Evolutionary conservation across 2,329 filamentous ascomycete genomes (phyloP).

Genomic region (Colletotrichum abscissum): DNA sequence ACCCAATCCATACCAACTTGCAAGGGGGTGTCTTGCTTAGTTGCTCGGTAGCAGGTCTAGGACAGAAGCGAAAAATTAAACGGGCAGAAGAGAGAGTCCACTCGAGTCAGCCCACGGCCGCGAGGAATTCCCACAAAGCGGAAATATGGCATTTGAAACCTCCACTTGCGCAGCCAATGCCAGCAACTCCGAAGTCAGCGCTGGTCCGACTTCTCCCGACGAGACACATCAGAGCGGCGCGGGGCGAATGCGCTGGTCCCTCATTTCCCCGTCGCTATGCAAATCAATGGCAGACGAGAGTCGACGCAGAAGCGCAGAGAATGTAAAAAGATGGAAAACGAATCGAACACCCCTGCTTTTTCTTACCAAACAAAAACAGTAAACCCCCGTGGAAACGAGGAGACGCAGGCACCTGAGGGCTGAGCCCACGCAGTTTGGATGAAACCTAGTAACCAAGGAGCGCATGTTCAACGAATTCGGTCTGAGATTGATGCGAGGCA

Average conservation of each 20-base stretch:
- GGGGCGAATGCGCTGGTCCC: slow-evolving; percentile 18
- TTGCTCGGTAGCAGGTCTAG: neutral
- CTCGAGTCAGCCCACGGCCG: slow-evolving; percentile 34
- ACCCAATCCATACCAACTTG: slow-evolving; percentile 10
- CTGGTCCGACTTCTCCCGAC: slow-evolving; percentile 34
- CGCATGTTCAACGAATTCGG: neutral
- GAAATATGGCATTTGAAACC: slow-evolving; percentile 34
- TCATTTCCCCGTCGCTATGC: slow-evolving; percentile 20
- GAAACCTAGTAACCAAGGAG: slow-evolving; percentile 17
- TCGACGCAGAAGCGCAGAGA: neutral
- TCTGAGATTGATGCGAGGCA: slow-evolving; percentile 1
- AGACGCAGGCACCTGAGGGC: slow-evolving; percentile 10
- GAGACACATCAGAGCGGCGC: slow-evolving; percentile 18
- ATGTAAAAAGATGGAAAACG: neutral
- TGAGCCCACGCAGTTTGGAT: slow-evolving; percentile 2
- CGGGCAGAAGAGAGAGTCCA: slow-evolving; percentile 29
- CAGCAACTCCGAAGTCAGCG: slow-evolving; percentile 27
- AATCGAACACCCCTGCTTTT: slow-evolving; percentile 21
- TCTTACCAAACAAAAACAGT: slow-evolving; percentile 44
- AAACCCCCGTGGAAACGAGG: slow-evolving; percentile 13
- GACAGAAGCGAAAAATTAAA: neutral
- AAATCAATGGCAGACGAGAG: slow-evolving; percentile 1
- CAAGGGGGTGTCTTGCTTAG: neutral
- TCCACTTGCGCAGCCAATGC: slow-evolving; percentile 33
- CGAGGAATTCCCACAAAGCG: slow-evolving; percentile 28